Evolutionary conservation across 257 asterid genomes (phyloP).

Genomic region (Ilex asprella): DNA sequence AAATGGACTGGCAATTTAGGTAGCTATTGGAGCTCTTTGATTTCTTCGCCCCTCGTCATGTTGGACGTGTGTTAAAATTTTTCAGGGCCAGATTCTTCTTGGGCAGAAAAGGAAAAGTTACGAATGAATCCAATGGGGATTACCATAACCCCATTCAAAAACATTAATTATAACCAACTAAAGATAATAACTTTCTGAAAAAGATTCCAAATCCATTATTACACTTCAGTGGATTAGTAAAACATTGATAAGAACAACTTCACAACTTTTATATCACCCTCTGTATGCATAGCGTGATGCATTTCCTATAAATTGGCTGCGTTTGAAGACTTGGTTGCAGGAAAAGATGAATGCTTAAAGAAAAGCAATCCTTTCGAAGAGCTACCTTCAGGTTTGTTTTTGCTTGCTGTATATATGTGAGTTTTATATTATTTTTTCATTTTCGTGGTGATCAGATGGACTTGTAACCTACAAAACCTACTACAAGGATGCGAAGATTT

Average conservation of each 20-base stretch:
- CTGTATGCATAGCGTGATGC: not conserved
- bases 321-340: not conserved
- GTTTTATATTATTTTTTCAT: too few relatives aligned
- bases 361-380: not conserved
- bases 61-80: constrained; percentile 20
- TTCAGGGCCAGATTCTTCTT: constrained; percentile 8
- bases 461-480: too few relatives aligned
- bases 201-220: constrained; percentile 22
- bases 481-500: not conserved
- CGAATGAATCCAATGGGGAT: constrained; percentile 17
- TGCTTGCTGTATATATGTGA: not conserved
- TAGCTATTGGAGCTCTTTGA: constrained; percentile 17
- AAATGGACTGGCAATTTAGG: not conserved
- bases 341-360: too few relatives aligned
- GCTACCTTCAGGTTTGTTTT: not conserved
- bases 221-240: not conserved
- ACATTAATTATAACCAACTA: constrained; percentile 37
- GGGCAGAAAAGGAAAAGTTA: constrained; percentile 14
- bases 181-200: constrained; percentile 24
- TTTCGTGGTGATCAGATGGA: not conserved
- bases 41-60: constrained; percentile 22
- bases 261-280: not conserved
- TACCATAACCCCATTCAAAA: constrained; percentile 12
- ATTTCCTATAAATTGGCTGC: not conserved
- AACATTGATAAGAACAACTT: constrained; percentile 18